Conservation (phyloP, 495 filamentous ascomycete genomes). For the Lasiosphaeria ovina region DNA sequence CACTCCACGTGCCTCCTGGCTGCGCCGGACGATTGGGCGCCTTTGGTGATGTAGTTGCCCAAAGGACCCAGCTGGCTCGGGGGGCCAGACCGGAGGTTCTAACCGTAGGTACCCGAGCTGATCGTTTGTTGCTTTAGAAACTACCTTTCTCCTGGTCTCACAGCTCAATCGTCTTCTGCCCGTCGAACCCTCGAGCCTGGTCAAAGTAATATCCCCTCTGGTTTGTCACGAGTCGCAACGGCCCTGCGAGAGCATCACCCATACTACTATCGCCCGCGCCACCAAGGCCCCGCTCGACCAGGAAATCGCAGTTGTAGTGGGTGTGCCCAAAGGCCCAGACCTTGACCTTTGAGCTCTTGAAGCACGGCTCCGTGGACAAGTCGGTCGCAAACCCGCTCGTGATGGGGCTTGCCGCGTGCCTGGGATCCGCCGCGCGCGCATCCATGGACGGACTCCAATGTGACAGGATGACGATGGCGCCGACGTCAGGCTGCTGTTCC, state of each 20-base stretch:
- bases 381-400: conserved; percentile 8
- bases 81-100: too few species aligned
- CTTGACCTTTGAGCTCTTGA: conserved; percentile 3
- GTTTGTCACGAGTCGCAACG: neutral
- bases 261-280: neutral
- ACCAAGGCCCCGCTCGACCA: neutral
- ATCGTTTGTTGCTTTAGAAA: too few species aligned
- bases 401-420: conserved; percentile 1
- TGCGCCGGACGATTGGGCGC: too few species aligned
- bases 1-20: too few species aligned
- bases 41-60: too few species aligned
- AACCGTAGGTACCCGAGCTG: too few species aligned
- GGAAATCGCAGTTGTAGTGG: conserved; percentile 8
- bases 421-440: neutral
- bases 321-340: conserved; percentile 16
- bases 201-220: neutral
- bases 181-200: neutral
- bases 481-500: neutral
- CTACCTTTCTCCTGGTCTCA: too few species aligned
- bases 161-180: neutral
- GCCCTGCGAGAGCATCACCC: too few species aligned
- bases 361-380: conserved; percentile 4
- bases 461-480: neutral
- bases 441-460: conserved; percentile 9
- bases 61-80: too few species aligned